Evolutionary conservation across 768 basidiomycete genomes (phyloP).

Genomic region (Filobasidium wieringae): DNA sequence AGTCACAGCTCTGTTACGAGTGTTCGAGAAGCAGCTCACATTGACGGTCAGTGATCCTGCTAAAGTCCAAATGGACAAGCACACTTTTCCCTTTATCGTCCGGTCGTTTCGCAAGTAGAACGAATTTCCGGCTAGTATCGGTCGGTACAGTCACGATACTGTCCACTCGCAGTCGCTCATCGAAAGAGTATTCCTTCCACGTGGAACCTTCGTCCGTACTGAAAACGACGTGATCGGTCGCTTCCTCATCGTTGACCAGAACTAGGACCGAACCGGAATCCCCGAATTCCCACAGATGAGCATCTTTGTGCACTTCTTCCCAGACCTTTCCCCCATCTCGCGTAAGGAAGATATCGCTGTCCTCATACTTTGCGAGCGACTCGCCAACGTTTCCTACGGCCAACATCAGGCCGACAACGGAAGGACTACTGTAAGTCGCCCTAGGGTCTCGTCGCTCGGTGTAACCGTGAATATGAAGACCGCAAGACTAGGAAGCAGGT

Average conservation of each 20-base stretch:
- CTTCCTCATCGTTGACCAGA: conserved; percentile 88
- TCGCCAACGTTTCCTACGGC: conserved; percentile 95
- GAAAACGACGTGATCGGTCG: conserved; percentile 78
- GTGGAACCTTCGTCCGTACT: conserved; percentile 75
- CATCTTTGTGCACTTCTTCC: conserved; percentile 97
- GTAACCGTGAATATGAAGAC: conserved; percentile 86
- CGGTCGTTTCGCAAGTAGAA: conserved; percentile 60
- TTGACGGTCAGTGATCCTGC: conserved; percentile 56
- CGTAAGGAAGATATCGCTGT: conserved; percentile 89
- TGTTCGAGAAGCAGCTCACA: conserved; percentile 47
- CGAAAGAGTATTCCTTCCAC: conserved; percentile 83
- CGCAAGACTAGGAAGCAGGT: conserved; percentile 67
- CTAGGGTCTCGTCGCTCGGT: conserved; percentile 82
- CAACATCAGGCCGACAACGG: conserved; percentile 83
- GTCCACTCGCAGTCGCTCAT: conserved; percentile 60
- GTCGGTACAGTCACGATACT: conserved; percentile 74
- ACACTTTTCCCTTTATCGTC: conserved; percentile 45
- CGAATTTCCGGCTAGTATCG: conserved; percentile 83
- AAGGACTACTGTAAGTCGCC: conserved; percentile 86
- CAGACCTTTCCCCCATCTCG: conserved; percentile 95
- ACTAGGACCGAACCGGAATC: conserved; percentile 90
- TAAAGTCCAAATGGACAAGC: conserved; percentile 80
- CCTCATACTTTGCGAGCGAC: conserved; percentile 60
- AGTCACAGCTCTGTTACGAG: not conserved
- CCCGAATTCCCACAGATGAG: conserved; percentile 94